Conservation (phyloP, 345 rosid genomes). For the Camelina laxa region DNA sequence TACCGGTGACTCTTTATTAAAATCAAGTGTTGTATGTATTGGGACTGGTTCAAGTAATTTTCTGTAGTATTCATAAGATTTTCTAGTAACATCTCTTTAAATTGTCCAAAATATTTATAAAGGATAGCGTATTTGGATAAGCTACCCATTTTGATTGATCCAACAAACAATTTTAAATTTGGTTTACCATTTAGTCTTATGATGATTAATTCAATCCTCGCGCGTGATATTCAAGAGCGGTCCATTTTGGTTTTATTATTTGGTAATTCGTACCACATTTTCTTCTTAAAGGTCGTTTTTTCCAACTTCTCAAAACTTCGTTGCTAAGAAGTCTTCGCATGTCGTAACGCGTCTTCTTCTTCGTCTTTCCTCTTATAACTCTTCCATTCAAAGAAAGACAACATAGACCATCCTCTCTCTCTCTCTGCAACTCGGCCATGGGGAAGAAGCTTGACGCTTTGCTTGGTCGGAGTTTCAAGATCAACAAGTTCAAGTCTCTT, state of each 20-base stretch:
- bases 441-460: slow-evolving; percentile 83
- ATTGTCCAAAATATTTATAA: no score
- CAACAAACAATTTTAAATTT: background rate
- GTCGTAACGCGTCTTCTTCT: slow-evolving; percentile 41
- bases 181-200: background rate
- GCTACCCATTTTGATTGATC: background rate
- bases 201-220: background rate
- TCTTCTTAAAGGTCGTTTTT: slow-evolving; percentile 7
- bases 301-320: slow-evolving; percentile 32
- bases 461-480: slow-evolving; percentile 67
- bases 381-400: background rate
- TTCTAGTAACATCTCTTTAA: background rate
- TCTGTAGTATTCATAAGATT: background rate
- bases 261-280: background rate
- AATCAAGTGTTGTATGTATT: slow-evolving; percentile 6
- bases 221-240: slow-evolving; percentile 28
- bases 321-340: slow-evolving; percentile 42
- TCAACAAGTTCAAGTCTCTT: slow-evolving; percentile 66
- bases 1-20: background rate
- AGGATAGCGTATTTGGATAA: slow-evolving; percentile 2
- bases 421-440: slow-evolving; percentile 49
- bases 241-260: slow-evolving; percentile 1
- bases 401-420: slow-evolving; percentile 1
- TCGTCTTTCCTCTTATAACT: slow-evolving; percentile 23
- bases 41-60: background rate